Conservation (phyloP, 495 filamentous ascomycete species). For the Neurospora africana region DNA sequence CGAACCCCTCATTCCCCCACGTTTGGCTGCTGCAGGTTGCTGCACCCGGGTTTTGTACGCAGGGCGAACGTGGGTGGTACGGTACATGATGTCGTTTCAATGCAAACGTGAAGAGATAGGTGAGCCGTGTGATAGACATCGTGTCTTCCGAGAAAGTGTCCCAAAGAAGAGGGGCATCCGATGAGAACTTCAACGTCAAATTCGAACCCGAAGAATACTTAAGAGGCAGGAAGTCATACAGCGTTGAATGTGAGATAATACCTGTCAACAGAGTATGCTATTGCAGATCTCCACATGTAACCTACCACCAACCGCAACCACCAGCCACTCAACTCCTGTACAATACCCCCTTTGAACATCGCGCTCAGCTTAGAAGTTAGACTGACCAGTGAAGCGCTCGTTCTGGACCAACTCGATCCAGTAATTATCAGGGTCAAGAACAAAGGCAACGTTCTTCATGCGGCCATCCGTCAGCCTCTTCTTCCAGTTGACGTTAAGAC, state of each 20-base stretch:
- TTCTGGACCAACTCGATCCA: constrained; percentile 89
- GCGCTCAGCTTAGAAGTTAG: constrained; percentile 30
- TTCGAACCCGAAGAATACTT: too few relatives aligned
- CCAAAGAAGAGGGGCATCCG: too few relatives aligned
- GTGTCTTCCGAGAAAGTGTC: too few relatives aligned
- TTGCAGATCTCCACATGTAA: not conserved
- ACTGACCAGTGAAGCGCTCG: constrained; percentile 43
- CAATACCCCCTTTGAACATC: not conserved
- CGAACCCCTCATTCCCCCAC: constrained; percentile 24
- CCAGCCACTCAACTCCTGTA: too few relatives aligned
- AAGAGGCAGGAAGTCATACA: too few relatives aligned
- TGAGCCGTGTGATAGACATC: too few relatives aligned
- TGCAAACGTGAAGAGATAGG: not conserved
- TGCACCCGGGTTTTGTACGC: constrained; percentile 4
- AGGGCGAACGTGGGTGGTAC: not conserved
- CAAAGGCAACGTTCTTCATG: constrained; percentile 92
- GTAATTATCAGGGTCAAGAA: constrained; percentile 86
- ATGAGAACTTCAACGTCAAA: too few relatives aligned
- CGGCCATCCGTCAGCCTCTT: constrained; percentile 85
- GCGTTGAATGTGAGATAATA: too few relatives aligned
- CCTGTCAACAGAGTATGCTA: too few relatives aligned
- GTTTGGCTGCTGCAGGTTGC: constrained; percentile 26
- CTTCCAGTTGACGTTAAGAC: constrained; percentile 76
- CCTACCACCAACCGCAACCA: not conserved
- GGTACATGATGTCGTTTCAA: not conserved